Conservation (phyloP, 1,284 basidiomycete species). For the Wolfiporia cocos region DNA sequence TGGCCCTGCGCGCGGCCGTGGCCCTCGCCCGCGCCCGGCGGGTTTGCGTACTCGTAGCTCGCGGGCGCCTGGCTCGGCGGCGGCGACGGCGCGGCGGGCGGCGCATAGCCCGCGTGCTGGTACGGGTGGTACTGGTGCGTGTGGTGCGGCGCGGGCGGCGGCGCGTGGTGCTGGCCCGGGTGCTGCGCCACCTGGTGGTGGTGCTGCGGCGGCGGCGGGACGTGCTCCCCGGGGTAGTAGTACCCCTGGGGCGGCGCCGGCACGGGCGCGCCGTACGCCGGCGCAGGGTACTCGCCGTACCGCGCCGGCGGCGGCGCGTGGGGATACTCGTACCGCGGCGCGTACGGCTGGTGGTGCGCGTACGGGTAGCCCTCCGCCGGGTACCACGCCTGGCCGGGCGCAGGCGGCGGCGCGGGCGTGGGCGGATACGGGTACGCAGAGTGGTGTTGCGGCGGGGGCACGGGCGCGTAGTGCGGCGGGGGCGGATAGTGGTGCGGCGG, state of each 20-base stretch:
- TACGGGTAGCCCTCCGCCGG: slow-evolving; percentile 21
- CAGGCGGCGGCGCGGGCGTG: slow-evolving; percentile 9
- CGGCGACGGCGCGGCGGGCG: slow-evolving; percentile 15
- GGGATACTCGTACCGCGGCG: slow-evolving; percentile 15
- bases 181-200: slow-evolving; percentile 8
- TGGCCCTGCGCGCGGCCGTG: slow-evolving; percentile 1
- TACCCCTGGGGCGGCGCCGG: slow-evolving; percentile 12
- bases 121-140: slow-evolving; percentile 8
- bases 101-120: slow-evolving; percentile 12
- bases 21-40: slow-evolving; percentile 6
- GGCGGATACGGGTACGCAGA: slow-evolving; percentile 13
- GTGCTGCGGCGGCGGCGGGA: slow-evolving; percentile 13
- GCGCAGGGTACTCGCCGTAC: slow-evolving; percentile 14
- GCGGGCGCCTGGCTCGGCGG: slow-evolving; percentile 11
- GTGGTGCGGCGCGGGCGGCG: slow-evolving; percentile 7
- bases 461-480: slow-evolving; percentile 16
- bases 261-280: slow-evolving; percentile 14
- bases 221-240: slow-evolving; percentile 11
- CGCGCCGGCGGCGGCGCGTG: slow-evolving; percentile 15
- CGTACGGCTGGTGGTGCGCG: slow-evolving; percentile 11
- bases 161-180: slow-evolving; percentile 5
- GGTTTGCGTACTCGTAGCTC: slow-evolving; percentile 7
- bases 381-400: slow-evolving; percentile 15
- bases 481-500: slow-evolving; percentile 9
- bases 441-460: slow-evolving; percentile 20